Conservation (phyloP, 192 early-diverging fungal genomes). For the Coemansia sp. region DNA sequence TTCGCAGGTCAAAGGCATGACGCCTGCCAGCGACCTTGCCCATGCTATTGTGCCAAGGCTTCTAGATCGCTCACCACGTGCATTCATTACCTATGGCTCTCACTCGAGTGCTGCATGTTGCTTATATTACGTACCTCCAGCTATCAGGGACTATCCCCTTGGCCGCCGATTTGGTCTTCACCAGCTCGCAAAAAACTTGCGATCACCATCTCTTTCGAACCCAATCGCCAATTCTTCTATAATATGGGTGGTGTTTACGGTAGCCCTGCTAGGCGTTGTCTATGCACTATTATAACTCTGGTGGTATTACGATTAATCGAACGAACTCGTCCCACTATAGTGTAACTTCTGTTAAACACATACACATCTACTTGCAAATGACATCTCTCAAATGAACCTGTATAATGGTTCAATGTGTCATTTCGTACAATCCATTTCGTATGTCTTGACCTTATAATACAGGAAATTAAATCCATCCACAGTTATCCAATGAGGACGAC, state of each 20-base stretch:
- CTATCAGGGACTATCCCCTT: constrained; percentile 51
- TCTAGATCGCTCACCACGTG: constrained; percentile 36
- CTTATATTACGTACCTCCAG: constrained; percentile 54
- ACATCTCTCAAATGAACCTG: too few relatives aligned
- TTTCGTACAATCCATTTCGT: too few relatives aligned
- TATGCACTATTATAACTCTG: background rate
- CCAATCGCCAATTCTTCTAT: background rate
- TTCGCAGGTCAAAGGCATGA: constrained; percentile 54
- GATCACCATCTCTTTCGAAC: background rate
- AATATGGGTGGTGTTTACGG: background rate
- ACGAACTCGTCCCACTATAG: too few relatives aligned
- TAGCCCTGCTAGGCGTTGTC: background rate
- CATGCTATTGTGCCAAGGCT: constrained; percentile 53
- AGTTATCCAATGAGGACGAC: too few relatives aligned
- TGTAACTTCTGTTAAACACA: too few relatives aligned
- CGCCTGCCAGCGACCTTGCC: constrained; percentile 60
- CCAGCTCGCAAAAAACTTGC: constrained; percentile 14
- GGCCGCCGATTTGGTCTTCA: constrained; percentile 45
- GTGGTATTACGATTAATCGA: too few relatives aligned
- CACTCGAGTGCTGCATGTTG: constrained; percentile 34
- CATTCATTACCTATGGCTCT: constrained; percentile 63
- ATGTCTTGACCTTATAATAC: too few relatives aligned
- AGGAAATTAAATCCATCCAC: too few relatives aligned
- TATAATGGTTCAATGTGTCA: too few relatives aligned
- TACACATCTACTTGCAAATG: too few relatives aligned